These are phyloP conservation scores for Phytopythium ostracodes DNA, from an alignment of 352 stramenopile species.

Conservation along the genomic window DNA sequence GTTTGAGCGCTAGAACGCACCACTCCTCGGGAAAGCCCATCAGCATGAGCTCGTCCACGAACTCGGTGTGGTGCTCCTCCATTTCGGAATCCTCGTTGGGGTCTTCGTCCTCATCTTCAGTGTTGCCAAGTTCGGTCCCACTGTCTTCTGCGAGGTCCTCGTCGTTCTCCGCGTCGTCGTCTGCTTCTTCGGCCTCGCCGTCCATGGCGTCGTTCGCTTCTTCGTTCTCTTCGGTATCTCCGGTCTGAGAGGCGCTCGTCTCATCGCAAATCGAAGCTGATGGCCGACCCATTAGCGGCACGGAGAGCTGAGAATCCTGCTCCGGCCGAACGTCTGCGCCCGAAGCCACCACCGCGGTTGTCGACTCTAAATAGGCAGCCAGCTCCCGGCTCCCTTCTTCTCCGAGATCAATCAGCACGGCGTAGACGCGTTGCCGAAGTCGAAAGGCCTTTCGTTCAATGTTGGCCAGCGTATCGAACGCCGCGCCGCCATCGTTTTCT, in stretches of 20 bases:
- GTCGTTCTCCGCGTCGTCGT: slow-evolving; percentile 1
- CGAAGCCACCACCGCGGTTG: neutral
- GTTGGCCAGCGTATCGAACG: slow-evolving; percentile 26
- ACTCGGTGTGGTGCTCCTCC: slow-evolving; percentile 54
- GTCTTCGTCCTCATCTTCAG: slow-evolving; percentile 38
- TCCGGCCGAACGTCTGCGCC: neutral
- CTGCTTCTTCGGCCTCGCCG: slow-evolving; percentile 18
- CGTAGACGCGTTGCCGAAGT: slow-evolving; percentile 45
- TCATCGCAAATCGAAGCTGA: neutral
- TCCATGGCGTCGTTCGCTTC: slow-evolving; percentile 16
- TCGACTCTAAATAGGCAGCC: neutral
- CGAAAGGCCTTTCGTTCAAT: slow-evolving; percentile 36
- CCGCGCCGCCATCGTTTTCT: slow-evolving; percentile 15
- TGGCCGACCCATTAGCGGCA: neutral
- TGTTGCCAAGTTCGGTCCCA: slow-evolving; percentile 17
- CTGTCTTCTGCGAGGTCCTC: slow-evolving; percentile 12
- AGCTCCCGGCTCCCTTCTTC: slow-evolving; percentile 29
- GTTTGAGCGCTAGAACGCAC: slow-evolving; percentile 87
- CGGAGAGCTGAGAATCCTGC: neutral
- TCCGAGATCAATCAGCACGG: slow-evolving; percentile 28
- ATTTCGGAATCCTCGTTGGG: slow-evolving; percentile 48
- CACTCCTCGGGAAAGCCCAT: slow-evolving; percentile 93
- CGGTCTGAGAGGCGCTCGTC: neutral
- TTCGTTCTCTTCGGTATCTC: slow-evolving; percentile 11
- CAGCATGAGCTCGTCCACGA: slow-evolving; percentile 90